Evolutionary conservation across 805 yeast species (phyloP).

Genomic region (Candida ascalaphidarum): DNA sequence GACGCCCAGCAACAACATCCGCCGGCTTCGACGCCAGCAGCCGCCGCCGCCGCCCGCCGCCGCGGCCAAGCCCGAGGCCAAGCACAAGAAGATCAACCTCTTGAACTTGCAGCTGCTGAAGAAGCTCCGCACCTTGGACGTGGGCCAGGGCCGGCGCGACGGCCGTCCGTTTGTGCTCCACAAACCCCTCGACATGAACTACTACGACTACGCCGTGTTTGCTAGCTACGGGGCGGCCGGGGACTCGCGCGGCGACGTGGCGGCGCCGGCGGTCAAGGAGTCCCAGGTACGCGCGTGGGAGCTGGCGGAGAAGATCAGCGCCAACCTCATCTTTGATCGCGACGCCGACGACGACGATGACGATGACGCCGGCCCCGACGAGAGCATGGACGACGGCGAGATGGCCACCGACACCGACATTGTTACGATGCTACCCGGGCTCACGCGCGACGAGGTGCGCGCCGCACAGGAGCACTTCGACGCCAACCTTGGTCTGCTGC

Average conservation of each 20-base stretch:
- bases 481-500: constrained; percentile 3
- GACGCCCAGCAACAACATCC: constrained; percentile 33
- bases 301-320: constrained; percentile 30
- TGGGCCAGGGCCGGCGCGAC: constrained; percentile 1
- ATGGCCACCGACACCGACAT: constrained; percentile 2
- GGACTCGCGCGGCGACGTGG: constrained; percentile 1
- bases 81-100: constrained; percentile 24
- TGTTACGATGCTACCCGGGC: constrained; percentile 30
- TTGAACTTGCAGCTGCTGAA: constrained; percentile 31
- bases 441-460: constrained; percentile 25
- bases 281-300: constrained; percentile 40
- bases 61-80: constrained; percentile 4
- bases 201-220: constrained; percentile 31
- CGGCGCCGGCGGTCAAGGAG: constrained; percentile 24
- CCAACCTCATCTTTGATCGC: constrained; percentile 26
- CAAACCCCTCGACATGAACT: constrained; percentile 21
- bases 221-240: constrained; percentile 10
- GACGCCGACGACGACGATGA: constrained; percentile 15
- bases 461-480: constrained; percentile 11
- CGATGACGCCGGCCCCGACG: constrained; percentile 7
- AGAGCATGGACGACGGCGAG: constrained; percentile 2
- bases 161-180: constrained; percentile 15
- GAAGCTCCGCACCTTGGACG: constrained; percentile 10
- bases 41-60: constrained; percentile 5
- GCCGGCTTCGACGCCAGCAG: constrained; percentile 20